Evolutionary conservation across 257 asterid genomes (phyloP), one percentile per base, ranked within the genome.

Genomic region (Anisodus tanguticus): DNA sequence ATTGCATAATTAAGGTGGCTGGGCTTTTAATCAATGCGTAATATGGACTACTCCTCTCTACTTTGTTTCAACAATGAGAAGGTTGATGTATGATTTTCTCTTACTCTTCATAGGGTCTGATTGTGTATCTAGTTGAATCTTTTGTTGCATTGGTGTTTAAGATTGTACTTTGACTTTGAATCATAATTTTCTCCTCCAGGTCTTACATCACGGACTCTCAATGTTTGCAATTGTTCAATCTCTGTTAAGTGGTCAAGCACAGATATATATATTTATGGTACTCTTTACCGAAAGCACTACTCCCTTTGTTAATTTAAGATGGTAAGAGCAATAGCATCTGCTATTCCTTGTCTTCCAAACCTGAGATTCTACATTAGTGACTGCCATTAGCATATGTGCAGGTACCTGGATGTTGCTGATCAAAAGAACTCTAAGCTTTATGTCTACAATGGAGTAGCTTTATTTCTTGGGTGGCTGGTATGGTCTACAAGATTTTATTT

Each of bases 381-480:
- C 81, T 76, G 41, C 82, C 70, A 69, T 79, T 39, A 83, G 81
- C 83, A 51, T 57, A 7, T 80, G 22, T 88, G 85, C 87, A 96
- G 99, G 98, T 89, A 90, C 87, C 89, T 96, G 80, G 99, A 96
- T 88, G 85, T 84, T 80, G 92, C 92, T 89, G 97, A 95, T 55
- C 83, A 88, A 90, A 96, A 92, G 92, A 89, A 78, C 54, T 96
- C 98, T 45, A 92, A 88, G 82, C 81, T 93, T 58, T 96, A 96
- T 83, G 82, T 91, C 41, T 86, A 70, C 86, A 96, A 94, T 85
- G 99, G 98, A 9, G 89, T 94, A 87, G 97, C 93, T 26, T 85
- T 96, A 92, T 96, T 96, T 93, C 55, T 94, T 13, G 97, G 98
- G 57, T 96, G 99, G 99, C 86, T 96, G 98, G 99, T 96, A 96